Base-by-base conservation (phyloP, 1,284 basidiomycete genomes). In the Cutaneotrichosporon sp. region DNA sequence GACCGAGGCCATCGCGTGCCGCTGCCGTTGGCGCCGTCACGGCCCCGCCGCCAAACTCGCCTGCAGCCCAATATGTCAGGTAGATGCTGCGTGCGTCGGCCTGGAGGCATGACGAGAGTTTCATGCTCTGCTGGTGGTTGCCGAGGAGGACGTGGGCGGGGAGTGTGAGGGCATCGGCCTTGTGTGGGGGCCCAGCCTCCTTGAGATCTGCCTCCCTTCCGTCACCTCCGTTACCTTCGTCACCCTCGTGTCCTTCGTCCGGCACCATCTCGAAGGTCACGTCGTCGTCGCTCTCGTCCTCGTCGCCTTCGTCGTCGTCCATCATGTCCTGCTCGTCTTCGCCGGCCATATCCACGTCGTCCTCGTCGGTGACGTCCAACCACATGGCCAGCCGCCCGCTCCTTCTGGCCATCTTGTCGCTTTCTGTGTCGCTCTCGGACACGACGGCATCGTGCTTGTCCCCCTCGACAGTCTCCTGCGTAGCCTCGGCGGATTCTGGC, bases 71-170 rank as follows among this genome's bases (percentile, higher is more conserved):
- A 65, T 73, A 75, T 2, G 67, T 68, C 34, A 71, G 46, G 61
- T 75, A 75, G 11, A 77, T 64, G 11, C 65, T 68, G 8, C 67
- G 62, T 5, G 66, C 60, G 61, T 76, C 74, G 26, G 73, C 67
- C 62, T 77, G 75, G 13, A 77, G 61, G 52, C 74, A 74, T 4
- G 70, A 70, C 26, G 71, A 64, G 42, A 67, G 58, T 32, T 65
- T 58, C 32, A 73, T 62, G 2, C 67, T 70, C 52, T 68, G 65
- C 14, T 57, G 56, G 57, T 69, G 65, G 60, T 68, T 70, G 42
- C 69, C 67, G 3, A 66, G 53, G 9, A 74, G 55, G 26, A 56
- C 38, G 34, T 67, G 65, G 5, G 72, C 58, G 26, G 56, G 64
- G 31, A 73, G 64, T 7, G 7, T 55, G 5, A 65, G 63, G 13